phyloP scores from a whole-genome alignment of 768 basidiomycete genomes.

The Boletus sp. region DNA sequence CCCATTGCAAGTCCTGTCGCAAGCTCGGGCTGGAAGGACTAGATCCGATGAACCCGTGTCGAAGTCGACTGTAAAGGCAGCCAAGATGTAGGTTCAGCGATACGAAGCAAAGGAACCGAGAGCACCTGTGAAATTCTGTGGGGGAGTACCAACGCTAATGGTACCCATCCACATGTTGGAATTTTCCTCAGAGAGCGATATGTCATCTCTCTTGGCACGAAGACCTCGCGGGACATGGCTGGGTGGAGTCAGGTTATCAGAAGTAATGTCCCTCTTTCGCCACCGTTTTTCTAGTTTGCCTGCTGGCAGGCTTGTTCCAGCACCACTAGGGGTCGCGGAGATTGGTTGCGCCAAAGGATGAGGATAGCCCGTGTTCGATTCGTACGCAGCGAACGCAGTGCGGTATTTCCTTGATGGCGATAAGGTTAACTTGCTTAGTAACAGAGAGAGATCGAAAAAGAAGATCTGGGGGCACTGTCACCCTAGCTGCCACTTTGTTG shows the following conservation, averaged over 20 bases:
- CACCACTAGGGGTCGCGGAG: constrained; percentile 4
- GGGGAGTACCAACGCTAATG: constrained; percentile 49
- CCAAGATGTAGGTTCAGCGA: neutral
- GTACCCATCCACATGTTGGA: constrained; percentile 45
- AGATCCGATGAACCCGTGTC: constrained; percentile 55
- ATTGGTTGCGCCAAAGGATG: constrained; percentile 33
- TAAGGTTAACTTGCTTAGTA: neutral
- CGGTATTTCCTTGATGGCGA: constrained; percentile 39
- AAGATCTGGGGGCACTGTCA: neutral
- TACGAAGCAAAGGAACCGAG: neutral
- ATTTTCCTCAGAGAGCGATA: constrained; percentile 37
- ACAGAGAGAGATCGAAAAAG: neutral
- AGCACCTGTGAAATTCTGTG: constrained; percentile 41
- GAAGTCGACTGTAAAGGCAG: constrained; percentile 43
- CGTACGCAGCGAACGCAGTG: constrained; percentile 42
- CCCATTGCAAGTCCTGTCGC: constrained; percentile 30
- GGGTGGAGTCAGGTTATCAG: neutral
- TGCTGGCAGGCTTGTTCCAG: neutral
- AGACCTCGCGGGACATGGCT: constrained; percentile 1
- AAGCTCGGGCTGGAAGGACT: constrained; percentile 37
- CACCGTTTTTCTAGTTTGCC: constrained; percentile 9
- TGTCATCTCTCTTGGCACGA: constrained; percentile 29
- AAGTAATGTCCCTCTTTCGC: neutral
- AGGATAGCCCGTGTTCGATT: constrained; percentile 42
- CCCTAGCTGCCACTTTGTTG: neutral